Evolutionary conservation across 176 grass and related monocot genomes (phyloP), one percentile per base, ranked within the genome.

Genomic region (Pharus latifolius): DNA sequence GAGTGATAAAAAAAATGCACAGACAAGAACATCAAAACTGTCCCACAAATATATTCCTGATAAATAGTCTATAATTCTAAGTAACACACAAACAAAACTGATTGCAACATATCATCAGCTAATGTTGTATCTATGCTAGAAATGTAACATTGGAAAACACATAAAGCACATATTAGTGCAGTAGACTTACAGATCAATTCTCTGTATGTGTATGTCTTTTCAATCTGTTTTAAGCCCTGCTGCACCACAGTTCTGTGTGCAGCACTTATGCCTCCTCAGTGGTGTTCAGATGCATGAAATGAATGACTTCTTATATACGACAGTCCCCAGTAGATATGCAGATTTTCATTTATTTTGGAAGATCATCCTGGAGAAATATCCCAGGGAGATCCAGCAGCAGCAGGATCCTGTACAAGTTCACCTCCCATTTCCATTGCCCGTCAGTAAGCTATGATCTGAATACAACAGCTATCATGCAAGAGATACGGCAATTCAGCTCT

Each of bases 101-200:
- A 65, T 29, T 44, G 71, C 31, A 76, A 86, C 17, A 70, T 69
- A 81, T 75, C 30, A 69, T 37, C 44, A 65, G 51, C 5, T 76
- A 65, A 46, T 56, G 7, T 17, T 56, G 27, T 76, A 85, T 75
- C 77, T 80, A 65, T 76, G 26, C 19, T 59, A 68, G 18, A 81
- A 80, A 63, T 81, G 42, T 49, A 76, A 76, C 46, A 44, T 56
- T 80, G 65, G 58, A 78, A 70, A 60, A 56, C 42, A 49, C 56
- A n/a, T n/a, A n/a, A 63, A 76, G 77, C 65, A 80, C 63, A 70
- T 71, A 63, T 69, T 70, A 70, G 65, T 76, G 65, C 43, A 60
- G 51, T 65, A 57, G 58, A 86, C 83, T 86, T 86, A 86, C 83
- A 76, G 56, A 81, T 61, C 55, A 75, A 59, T 60, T 75, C 23